Evolutionary conservation across 108 stramenopile species (phyloP), one percentile per base, ranked within the genome.

Genomic region (Cyclostephanos tholiformis): DNA sequence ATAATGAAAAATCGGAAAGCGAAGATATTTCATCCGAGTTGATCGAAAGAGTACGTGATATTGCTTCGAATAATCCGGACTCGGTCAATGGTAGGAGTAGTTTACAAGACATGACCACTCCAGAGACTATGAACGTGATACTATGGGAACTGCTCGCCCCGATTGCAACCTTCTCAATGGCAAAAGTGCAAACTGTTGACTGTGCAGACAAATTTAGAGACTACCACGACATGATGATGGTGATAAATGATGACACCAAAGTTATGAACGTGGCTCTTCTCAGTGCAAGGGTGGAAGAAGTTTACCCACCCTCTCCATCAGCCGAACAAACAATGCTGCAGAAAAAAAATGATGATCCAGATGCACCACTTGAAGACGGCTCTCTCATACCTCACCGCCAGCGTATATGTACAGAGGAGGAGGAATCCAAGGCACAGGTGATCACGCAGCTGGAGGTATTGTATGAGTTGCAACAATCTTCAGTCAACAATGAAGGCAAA

Each of bases 361-460:
- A 78, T 57, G 77, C 77, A 50, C 76, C 77, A 32, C 56, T 82
- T 48, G 74, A 83, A 66, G 82, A 83, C 65, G 77, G 75, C 30
- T 75, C 77, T 44, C 68, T 80, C 23, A 46, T 55, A 35, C 72
- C 72, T 32, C 52, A 16, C 35, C 43, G 30, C 9, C 30, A 50
- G 16, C n/a, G 32, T 20, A 41, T 1, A 10, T 12, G 12, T 10
- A 10, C 41, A 32, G 49, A 38, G 27, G 52, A 72, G 22, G 20
- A 39, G 17, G 62, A 79, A 19, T 46, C 58, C 7, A 66, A 56
- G 38, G 13, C 74, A 32, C 82, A 79, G 61, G 68, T 71, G 17
- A 35, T 80, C 29, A 70, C 78, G 48, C 82, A 83, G 44, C 56
- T 83, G 9, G 82, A 83, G 56, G 77, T 83, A 51, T 51, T 83